Evolutionary conservation across 352 stramenopile species (phyloP), one percentile per base, ranked within the genome.

Genomic region (Pythium aquatile): DNA sequence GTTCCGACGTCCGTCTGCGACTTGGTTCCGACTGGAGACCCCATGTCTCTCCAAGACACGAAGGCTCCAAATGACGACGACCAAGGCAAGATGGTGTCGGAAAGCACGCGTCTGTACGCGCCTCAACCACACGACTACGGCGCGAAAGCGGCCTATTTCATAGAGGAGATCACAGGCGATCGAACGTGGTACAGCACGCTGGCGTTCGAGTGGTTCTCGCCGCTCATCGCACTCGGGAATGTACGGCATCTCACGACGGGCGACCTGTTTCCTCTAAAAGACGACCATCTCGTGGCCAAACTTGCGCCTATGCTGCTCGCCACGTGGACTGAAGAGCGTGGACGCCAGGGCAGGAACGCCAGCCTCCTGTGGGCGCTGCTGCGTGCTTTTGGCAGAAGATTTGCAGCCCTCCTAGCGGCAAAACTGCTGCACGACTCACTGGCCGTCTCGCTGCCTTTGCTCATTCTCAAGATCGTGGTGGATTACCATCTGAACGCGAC

Each of bases 381-480:
- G 16, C 57, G 56, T 1, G 71, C 75, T 17, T 91, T 91, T 62
- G 83, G 85, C 28, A 63, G 73, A 4, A 79, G 87, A 47, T 77
- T 88, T 39, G 63, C 73, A 17, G 57, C 75, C 1, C 76, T 85
- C 0, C 75, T 72, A n/a, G 61, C 82, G 14, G 72, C 88, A 44
- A 91, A 89, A 66, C 65, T 91, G 28, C 55, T 92, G 40, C 77
- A 88, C 68, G 81, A 88, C 66, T 75, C 73, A 68, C 60, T 89
- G 37, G 83, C 89, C 70, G 48, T 62, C 5, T 81, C 89, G 65
- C 73, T 91, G 14, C 79, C 72, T 0, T 79, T 83, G 28, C 75
- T 91, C 65, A 71, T 93, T 26, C 85, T 91, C 64, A 87, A 90
- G 65, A 67, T 84, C 44, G 89, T 91, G 67, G 80, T 93, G 52